Percentiles rank a stretch among this genome's conserved stretches.
Evolutionary conservation across 2,329 filamentous ascomycete species (phyloP).

Genomic region (Colletotrichum sp.): DNA sequence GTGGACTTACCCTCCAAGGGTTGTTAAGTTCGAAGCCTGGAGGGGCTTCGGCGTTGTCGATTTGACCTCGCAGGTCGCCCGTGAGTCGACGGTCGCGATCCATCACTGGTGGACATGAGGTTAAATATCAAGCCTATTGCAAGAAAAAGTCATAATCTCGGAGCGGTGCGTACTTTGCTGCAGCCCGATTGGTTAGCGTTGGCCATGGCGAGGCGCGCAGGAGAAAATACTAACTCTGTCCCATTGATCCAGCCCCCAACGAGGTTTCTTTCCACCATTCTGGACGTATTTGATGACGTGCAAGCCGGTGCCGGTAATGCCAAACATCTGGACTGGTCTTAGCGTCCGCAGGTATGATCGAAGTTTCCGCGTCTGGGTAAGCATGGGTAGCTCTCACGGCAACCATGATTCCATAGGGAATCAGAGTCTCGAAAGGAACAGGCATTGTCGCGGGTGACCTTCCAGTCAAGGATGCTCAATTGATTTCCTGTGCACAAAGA

Average conservation of each 20-base stretch:
- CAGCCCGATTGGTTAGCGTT: slow-evolving; percentile 31
- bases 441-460: slow-evolving; percentile 52
- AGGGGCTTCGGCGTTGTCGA: slow-evolving; percentile 59
- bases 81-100: slow-evolving; percentile 67
- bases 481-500: not conserved
- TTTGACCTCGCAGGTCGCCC: slow-evolving; percentile 63
- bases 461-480: slow-evolving; percentile 18
- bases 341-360: slow-evolving; percentile 20
- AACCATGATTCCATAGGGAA: slow-evolving; percentile 70
- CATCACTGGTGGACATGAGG: slow-evolving; percentile 58
- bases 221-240: slow-evolving; percentile 54
- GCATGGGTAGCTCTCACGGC: slow-evolving; percentile 48
- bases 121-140: not conserved
- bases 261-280: slow-evolving; percentile 65
- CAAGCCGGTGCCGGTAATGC: slow-evolving; percentile 62
- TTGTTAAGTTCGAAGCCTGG: slow-evolving; percentile 68
- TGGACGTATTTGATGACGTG: slow-evolving; percentile 61
- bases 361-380: not conserved
- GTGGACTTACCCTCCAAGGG: slow-evolving; percentile 62
- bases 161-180: slow-evolving; percentile 57
- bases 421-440: slow-evolving; percentile 67
- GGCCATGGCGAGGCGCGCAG: not conserved
- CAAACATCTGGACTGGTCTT: slow-evolving; percentile 62
- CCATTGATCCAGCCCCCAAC: slow-evolving; percentile 68
- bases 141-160: not conserved